Percentiles rank a stretch among this genome's conserved stretches.
phyloP scores from a whole-genome alignment of 148 eudicot genomes.

The Limonium bicolor region DNA sequence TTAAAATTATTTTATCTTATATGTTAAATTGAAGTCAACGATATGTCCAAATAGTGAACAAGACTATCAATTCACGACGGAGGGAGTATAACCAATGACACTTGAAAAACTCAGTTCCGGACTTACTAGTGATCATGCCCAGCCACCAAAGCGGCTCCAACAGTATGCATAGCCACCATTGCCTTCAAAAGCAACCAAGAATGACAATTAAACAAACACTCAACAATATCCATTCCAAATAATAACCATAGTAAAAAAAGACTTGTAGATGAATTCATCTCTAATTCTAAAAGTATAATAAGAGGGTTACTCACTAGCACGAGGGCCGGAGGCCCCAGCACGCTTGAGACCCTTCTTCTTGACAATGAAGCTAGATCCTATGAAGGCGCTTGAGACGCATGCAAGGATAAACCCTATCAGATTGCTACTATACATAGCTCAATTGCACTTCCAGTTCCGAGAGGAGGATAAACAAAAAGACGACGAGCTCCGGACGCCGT shows the following conservation, averaged over 20 bases:
- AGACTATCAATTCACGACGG: too few species aligned
- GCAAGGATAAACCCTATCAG: slow-evolving; percentile 55
- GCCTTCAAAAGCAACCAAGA: slow-evolving; percentile 17
- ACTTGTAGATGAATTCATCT: not conserved
- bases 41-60: too few species aligned
- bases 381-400: slow-evolving; percentile 63
- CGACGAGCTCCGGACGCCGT: not conserved
- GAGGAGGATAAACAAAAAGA: too few species aligned
- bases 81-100: too few species aligned
- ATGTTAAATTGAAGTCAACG: too few species aligned
- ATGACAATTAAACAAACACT: not conserved
- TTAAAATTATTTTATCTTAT: too few species aligned
- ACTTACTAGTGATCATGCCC: slow-evolving; percentile 59
- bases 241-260: too few species aligned
- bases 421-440: slow-evolving; percentile 43
- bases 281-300: not conserved
- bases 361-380: slow-evolving; percentile 80
- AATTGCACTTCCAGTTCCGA: not conserved
- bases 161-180: slow-evolving; percentile 53
- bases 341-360: slow-evolving; percentile 80
- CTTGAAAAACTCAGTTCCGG: too few species aligned
- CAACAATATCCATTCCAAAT: too few species aligned
- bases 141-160: slow-evolving; percentile 76
- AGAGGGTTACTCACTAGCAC: slow-evolving; percentile 37
- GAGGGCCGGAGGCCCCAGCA: slow-evolving; percentile 52